Percentiles rank a stretch among this genome's conserved stretches.
phyloP scores from a whole-genome alignment of 1,139 yeast genomes.

The Suhomyces taliae region DNA sequence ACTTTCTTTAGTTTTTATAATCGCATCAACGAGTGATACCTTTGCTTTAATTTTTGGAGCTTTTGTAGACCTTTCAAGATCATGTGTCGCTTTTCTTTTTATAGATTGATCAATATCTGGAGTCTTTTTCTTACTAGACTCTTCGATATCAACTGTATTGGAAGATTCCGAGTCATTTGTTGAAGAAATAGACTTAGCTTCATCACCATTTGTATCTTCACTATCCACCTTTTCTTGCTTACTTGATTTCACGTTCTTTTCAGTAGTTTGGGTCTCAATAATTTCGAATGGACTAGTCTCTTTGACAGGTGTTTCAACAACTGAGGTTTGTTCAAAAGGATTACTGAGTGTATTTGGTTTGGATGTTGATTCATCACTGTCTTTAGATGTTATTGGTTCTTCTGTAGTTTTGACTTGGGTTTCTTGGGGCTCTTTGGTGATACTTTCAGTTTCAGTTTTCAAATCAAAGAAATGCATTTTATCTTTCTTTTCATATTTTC shows the following conservation, averaged over 20 bases:
- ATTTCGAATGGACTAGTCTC: no score
- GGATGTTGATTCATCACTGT: no score
- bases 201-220: no score
- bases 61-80: background rate
- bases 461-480: slow-evolving; percentile 37
- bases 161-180: background rate
- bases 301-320: no score
- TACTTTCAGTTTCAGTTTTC: slow-evolving; percentile 7
- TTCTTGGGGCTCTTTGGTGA: background rate
- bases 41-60: slow-evolving; percentile 19
- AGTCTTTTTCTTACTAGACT: background rate
- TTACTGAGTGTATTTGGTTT: no score
- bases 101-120: background rate
- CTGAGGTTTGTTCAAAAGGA: no score
- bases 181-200: no score
- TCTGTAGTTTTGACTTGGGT: background rate
- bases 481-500: slow-evolving; percentile 33
- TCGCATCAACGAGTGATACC: slow-evolving; percentile 35
- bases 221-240: no score
- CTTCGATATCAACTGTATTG: background rate
- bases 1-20: slow-evolving; percentile 30
- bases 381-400: no score
- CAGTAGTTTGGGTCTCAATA: no score
- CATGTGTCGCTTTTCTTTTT: slow-evolving; percentile 1
- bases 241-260: no score